Base-by-base conservation (phyloP, 2,329 filamentous ascomycete genomes). In the Colletotrichum agaves region DNA sequence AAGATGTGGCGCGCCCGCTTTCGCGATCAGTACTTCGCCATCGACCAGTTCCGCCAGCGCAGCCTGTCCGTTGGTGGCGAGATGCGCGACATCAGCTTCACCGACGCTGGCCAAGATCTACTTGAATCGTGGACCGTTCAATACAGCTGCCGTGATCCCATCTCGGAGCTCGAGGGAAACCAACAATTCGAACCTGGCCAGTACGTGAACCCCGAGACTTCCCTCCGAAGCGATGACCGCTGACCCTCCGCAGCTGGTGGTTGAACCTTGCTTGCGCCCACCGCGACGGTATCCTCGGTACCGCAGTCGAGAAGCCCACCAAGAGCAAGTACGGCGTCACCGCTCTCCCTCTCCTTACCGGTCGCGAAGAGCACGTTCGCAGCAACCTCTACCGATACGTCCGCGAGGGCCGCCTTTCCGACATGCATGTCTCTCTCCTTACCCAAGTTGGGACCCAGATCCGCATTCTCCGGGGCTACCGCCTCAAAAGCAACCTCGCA, bases 191-290 rank as follows among this genome's bases (percentile, higher is more conserved):
- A 82, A 56, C 77, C 81, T 23, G 86, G 86, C 63, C 77, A 84
- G 85, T 87, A 75, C 77, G 83, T 75, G n/a, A 3, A 17, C 11
- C 23, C 33, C 12, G 1, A 10, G 27, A 47, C 3, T 56, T 8
- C 17, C 7, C 8, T 11, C 17, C 13, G 37, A 3, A 33, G 12
- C 13, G 27, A 8, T 59, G 31, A 61, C 1, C 57, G 58, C 75
- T 76, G 58, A 77, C 49, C 7, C 12, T 10, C 19, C 13, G 10
- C 61, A 88, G 87, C 62, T 89, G 84, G 87, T 89, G 86, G 85
- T 74, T 87, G 17, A 85, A 87, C 60, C 77, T 88, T 35, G 82
- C 84, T 39, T 88, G 86, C 70, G 87, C 85, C 2, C 78, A 84
- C 66, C 81, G 85, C 31, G 87, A 89, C 71, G 86, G 87, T 19